Evolutionary conservation across 179 eudicot species (phyloP).

Genomic region (Gypsophila paniculata): DNA sequence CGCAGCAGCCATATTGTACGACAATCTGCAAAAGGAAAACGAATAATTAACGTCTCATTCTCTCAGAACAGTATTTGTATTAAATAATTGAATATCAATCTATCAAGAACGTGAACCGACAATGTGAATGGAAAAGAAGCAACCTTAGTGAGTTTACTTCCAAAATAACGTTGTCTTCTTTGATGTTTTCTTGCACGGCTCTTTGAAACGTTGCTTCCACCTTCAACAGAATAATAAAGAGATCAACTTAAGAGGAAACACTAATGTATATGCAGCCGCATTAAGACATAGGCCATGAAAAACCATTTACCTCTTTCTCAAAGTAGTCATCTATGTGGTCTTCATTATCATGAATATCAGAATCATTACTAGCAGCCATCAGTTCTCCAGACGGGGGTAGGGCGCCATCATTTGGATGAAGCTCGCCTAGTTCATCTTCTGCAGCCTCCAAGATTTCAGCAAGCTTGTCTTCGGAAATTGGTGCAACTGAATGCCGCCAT

Average conservation of each 20-base stretch:
- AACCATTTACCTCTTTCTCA: conserved; percentile 69
- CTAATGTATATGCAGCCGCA: not conserved
- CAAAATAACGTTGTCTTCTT: conserved; percentile 63
- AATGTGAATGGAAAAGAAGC: conserved; percentile 13
- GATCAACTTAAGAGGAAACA: not conserved
- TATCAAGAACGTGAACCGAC: conserved; percentile 9
- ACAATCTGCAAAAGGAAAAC: conserved; percentile 49
- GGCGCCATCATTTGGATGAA: conserved; percentile 39
- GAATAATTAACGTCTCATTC: not conserved
- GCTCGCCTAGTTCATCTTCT: conserved; percentile 46
- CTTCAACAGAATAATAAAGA: conserved; percentile 31
- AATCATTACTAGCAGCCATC: conserved; percentile 47
- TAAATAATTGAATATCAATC: not conserved
- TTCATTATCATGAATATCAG: conserved; percentile 46
- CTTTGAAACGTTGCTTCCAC: conserved; percentile 90
- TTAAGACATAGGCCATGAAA: not conserved
- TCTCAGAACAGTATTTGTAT: not conserved
- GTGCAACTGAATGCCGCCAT: conserved; percentile 92
- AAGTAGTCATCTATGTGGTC: conserved; percentile 62
- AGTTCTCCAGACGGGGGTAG: conserved; percentile 74
- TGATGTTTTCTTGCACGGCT: conserved; percentile 72
- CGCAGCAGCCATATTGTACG: conserved; percentile 70
- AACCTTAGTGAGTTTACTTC: conserved; percentile 92
- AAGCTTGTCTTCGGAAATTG: conserved; percentile 74
- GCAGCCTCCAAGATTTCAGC: conserved; percentile 44